A percentile compares a stretch with the other conserved stretches of the same genome.
Conservation (phyloP, 257 asterid genomes). For the Jaltomata sinuosa region DNA sequence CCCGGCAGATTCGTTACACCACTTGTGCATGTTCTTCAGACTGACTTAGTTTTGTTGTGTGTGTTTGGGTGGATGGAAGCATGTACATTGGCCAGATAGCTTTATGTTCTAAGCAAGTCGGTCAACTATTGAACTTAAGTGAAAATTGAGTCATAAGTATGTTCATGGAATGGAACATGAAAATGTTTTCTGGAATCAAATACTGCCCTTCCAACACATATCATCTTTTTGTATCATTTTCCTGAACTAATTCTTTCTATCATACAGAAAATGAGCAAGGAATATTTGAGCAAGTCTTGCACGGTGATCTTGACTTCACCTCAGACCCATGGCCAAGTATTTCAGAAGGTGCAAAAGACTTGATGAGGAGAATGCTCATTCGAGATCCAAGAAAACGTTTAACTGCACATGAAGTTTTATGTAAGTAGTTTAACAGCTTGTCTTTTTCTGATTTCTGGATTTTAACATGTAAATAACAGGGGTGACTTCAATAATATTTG, state of each 20-base stretch:
- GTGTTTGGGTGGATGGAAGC: neutral
- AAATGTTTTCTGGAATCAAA: neutral
- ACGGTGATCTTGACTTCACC: slow-evolving; percentile 84
- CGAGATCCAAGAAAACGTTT: slow-evolving; percentile 79
- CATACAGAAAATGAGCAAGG: slow-evolving; percentile 73
- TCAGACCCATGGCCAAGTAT: slow-evolving; percentile 97
- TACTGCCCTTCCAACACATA: neutral
- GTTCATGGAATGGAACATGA: neutral
- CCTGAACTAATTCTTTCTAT: neutral
- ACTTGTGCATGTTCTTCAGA: neutral
- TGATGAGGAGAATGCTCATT: slow-evolving; percentile 81
- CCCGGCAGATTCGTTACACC: neutral
- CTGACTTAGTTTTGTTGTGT: neutral
- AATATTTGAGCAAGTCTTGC: slow-evolving; percentile 87
- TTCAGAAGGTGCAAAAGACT: slow-evolving; percentile 77
- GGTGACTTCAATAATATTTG: neutral
- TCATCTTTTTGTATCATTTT: neutral
- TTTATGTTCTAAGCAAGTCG: neutral
- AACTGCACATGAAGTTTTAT: slow-evolving; percentile 87
- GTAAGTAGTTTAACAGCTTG: slow-evolving; percentile 38
- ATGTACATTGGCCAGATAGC: neutral
- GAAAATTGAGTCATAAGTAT: neutral
- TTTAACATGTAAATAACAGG: neutral
- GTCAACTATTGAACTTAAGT: neutral
- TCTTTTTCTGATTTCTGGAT: neutral